These are phyloP conservation scores for Pyricularia sp. DNA, from an alignment of 2,329 filamentous ascomycete genomes.

Conservation along the genomic window DNA sequence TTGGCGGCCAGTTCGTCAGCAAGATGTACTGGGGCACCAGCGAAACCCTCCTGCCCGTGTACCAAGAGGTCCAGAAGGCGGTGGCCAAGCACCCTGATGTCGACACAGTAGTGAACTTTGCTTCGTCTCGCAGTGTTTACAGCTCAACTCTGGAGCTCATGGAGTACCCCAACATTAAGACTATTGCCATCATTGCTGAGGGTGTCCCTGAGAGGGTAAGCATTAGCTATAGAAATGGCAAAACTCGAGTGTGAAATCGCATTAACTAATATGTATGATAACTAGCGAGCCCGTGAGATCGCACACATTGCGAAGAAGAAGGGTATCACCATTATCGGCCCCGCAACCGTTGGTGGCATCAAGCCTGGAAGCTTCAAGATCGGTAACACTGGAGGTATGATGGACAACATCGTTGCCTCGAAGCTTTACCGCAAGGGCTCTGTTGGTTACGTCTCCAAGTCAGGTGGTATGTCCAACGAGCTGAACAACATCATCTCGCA, in stretches of 20 bases:
- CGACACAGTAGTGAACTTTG: conserved; percentile 98
- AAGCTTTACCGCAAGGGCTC: conserved; percentile 99
- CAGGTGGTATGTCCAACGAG: conserved; percentile 99
- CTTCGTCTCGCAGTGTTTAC: conserved; percentile 97
- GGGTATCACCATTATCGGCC: conserved; percentile 97
- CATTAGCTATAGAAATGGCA: conserved; percentile 12
- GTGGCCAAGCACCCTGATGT: conserved; percentile 95
- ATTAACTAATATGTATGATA: neutral
- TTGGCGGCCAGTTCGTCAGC: conserved; percentile 99
- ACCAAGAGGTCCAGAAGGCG: conserved; percentile 89
- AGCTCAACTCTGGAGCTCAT: conserved; percentile 98
- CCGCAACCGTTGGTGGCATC: conserved; percentile 96
- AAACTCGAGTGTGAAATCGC: neutral
- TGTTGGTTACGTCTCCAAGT: conserved; percentile 99
- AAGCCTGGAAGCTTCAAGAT: conserved; percentile 99
- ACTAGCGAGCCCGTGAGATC: conserved; percentile 90
- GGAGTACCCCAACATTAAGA: conserved; percentile 94
- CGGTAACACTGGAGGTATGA: conserved; percentile 99
- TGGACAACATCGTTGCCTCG: conserved; percentile 99
- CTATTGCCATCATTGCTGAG: conserved; percentile 98
- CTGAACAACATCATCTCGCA: conserved; percentile 98
- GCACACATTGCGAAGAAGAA: conserved; percentile 95
- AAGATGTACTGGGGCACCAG: conserved; percentile 99
- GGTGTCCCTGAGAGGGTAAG: conserved; percentile 95
- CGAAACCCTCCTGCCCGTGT: conserved; percentile 96